Percentiles rank a stretch among this genome's conserved stretches.
Evolutionary conservation across 768 basidiomycete genomes (phyloP).

Genomic region (Scleroderma bovista): DNA sequence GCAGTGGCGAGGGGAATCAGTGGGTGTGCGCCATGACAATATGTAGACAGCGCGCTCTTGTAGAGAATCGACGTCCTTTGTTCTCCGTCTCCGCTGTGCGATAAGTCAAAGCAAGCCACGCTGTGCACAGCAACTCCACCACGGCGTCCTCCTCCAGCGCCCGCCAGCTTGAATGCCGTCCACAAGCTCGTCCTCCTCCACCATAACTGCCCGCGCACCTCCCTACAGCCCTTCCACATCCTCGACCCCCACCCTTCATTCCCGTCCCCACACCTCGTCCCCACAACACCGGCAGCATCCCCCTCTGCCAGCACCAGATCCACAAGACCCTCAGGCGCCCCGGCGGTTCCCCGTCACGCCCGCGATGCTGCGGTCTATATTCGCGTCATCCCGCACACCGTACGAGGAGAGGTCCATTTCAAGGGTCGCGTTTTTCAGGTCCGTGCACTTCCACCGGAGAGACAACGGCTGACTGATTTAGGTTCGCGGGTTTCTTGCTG

Average conservation of each 20-base stretch:
- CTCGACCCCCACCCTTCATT: constrained; percentile 40
- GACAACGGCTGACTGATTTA: constrained; percentile 29
- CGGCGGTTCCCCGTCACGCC: constrained; percentile 80
- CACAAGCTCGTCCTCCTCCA: constrained; percentile 49
- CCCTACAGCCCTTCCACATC: constrained; percentile 26
- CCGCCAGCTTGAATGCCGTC: constrained; percentile 12
- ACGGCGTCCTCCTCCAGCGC: no score
- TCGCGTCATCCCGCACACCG: constrained; percentile 77
- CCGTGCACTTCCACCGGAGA: constrained; percentile 8
- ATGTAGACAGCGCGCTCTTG: not conserved
- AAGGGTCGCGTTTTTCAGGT: constrained; percentile 85
- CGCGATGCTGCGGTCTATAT: constrained; percentile 75
- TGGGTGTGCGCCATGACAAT: not conserved
- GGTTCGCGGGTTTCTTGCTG: constrained; percentile 77
- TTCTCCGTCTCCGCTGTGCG: not conserved
- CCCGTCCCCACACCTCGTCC: constrained; percentile 30
- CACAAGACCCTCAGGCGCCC: constrained; percentile 39
- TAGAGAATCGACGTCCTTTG: not conserved
- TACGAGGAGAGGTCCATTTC: constrained; percentile 82
- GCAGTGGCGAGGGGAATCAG: not conserved
- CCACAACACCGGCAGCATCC: constrained; percentile 25
- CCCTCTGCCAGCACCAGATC: constrained; percentile 30
- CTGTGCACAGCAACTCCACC: no score
- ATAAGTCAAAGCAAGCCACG: no score
- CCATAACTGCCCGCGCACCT: constrained; percentile 35